Evolutionary conservation across 2,329 filamentous ascomycete genomes (phyloP).

Genomic region (Verticillium longisporum): DNA sequence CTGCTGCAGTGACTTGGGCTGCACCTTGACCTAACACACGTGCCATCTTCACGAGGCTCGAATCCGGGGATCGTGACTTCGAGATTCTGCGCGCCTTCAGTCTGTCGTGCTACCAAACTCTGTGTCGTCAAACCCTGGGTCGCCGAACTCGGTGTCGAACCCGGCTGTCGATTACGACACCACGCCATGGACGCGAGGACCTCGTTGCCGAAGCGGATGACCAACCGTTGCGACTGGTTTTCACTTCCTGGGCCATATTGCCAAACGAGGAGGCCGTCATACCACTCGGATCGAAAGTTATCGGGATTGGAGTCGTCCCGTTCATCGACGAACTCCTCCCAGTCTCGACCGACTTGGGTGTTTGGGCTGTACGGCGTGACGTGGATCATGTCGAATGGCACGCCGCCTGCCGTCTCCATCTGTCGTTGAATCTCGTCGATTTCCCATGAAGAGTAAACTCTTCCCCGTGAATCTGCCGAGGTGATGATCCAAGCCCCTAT

Average conservation of each 20-base stretch:
- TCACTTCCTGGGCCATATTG: slow-evolving; percentile 6
- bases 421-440: not conserved
- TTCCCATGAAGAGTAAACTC: not conserved
- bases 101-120: not conserved
- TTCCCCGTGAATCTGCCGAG: not conserved
- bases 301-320: slow-evolving; percentile 1
- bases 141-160: too few relatives aligned
- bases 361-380: not conserved
- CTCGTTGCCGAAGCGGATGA: slow-evolving; percentile 8
- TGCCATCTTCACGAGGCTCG: not conserved
- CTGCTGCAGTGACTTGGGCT: not conserved
- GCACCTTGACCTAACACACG: not conserved
- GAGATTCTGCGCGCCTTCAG: not conserved
- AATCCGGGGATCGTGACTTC: not conserved
- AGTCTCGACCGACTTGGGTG: not conserved
- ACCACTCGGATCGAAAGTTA: not conserved
- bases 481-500: slow-evolving; percentile 3
- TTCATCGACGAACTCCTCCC: not conserved
- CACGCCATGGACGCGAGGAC: slow-evolving; percentile 18
- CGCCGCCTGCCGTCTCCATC: not conserved
- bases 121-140: too few relatives aligned
- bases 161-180: slow-evolving; percentile 5
- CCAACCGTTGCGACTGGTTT: slow-evolving; percentile 2
- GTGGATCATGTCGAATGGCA: not conserved
- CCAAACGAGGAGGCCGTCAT: slow-evolving; percentile 6